Evolutionary conservation across 306 rosid genomes (phyloP).

Genomic region (Lathyrus aphaca): DNA sequence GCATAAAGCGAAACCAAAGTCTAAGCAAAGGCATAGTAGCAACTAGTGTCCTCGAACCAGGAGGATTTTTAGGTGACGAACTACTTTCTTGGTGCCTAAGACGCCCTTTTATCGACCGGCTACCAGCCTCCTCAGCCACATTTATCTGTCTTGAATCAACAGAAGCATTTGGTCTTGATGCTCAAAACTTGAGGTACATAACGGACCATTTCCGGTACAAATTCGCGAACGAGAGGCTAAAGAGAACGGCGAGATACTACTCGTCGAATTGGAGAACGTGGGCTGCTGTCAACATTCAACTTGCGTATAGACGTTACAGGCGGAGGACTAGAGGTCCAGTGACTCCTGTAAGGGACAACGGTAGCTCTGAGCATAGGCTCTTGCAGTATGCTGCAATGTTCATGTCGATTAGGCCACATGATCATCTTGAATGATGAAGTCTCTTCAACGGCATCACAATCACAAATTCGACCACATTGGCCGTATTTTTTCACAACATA

Average conservation of each 20-base stretch:
- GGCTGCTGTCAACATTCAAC: constrained; percentile 93
- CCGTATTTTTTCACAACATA: background rate
- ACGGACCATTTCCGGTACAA: constrained; percentile 95
- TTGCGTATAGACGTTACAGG: constrained; percentile 86
- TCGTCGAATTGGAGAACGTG: constrained; percentile 99
- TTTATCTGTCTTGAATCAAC: constrained; percentile 73
- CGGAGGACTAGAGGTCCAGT: constrained; percentile 82
- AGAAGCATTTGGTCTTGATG: constrained; percentile 82
- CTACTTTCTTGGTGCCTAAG: constrained; percentile 93
- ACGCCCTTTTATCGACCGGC: constrained; percentile 80
- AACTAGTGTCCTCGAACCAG: constrained; percentile 76
- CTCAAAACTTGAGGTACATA: constrained; percentile 70
- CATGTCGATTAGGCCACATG: constrained; percentile 96
- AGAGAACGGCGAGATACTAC: constrained; percentile 91
- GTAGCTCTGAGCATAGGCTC: constrained; percentile 64
- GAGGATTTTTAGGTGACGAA: constrained; percentile 91
- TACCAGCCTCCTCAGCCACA: constrained; percentile 90
- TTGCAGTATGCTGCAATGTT: constrained; percentile 96
- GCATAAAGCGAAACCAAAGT: constrained; percentile 68
- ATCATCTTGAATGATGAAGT: constrained; percentile 78
- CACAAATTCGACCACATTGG: background rate
- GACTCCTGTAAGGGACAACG: constrained; percentile 59
- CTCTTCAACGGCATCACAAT: background rate
- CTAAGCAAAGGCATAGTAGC: constrained; percentile 95
- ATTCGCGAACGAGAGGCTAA: constrained; percentile 86